A percentile compares a stretch with the other conserved stretches of the same genome.
Evolutionary conservation across 2,329 filamentous ascomycete genomes (phyloP).

Genomic region (Drechslerella dactyloides): DNA sequence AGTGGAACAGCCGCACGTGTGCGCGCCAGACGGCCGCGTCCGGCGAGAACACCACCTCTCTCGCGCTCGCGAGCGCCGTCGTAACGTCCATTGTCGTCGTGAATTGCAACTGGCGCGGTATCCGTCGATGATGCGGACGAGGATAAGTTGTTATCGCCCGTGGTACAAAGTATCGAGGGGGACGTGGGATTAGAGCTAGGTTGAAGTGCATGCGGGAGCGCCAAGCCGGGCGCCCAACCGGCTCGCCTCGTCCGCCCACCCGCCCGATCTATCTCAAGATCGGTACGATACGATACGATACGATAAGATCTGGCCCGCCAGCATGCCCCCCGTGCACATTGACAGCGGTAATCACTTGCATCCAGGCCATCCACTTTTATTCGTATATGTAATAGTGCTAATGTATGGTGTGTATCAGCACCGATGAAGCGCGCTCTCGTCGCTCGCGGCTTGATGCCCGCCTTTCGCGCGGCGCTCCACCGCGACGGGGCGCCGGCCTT

Average conservation of each 20-base stretch:
- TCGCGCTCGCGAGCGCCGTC: conserved; percentile 15
- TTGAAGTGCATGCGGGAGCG: neutral
- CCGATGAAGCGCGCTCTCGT: conserved; percentile 13
- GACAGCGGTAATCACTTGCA: too few relatives aligned
- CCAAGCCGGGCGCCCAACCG: too few relatives aligned
- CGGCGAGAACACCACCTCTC: conserved; percentile 33
- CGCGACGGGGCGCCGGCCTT: neutral
- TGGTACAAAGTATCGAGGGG: neutral
- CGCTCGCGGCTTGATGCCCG: conserved; percentile 27
- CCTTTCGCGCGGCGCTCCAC: conserved; percentile 23
- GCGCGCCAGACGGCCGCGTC: conserved; percentile 31
- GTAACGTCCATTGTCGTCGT: neutral
- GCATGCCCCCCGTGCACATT: too few relatives aligned
- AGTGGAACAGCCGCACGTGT: conserved; percentile 45
- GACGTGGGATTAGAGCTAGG: neutral
- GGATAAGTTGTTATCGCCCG: neutral
- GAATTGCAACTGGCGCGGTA: neutral
- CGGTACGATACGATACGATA: too few relatives aligned
- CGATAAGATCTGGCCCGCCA: too few relatives aligned
- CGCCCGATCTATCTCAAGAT: neutral
- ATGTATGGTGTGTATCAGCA: neutral
- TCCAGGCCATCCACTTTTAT: too few relatives aligned
- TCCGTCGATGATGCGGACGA: too few relatives aligned
- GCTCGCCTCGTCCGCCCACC: too few relatives aligned
- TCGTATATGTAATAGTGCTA: too few relatives aligned